phyloP scores from a whole-genome alignment of 768 basidiomycete species.

The Suillus cothurnatus region DNA sequence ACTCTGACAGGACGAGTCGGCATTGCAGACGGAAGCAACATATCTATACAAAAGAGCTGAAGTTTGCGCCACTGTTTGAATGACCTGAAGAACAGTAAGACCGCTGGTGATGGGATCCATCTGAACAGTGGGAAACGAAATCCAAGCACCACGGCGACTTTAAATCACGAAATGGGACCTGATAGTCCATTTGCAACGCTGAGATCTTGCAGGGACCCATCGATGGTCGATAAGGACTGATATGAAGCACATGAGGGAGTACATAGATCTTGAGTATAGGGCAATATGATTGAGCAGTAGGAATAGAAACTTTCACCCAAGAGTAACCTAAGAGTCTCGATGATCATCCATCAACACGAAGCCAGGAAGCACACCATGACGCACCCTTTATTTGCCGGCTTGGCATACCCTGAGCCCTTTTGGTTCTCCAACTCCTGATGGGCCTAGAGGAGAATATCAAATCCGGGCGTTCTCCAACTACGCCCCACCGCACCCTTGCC shows the following conservation, averaged over 20 bases:
- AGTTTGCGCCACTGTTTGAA: neutral
- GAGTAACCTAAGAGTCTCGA: too few relatives aligned
- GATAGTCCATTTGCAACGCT: neutral
- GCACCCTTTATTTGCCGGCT: too few relatives aligned
- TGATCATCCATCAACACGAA: too few relatives aligned
- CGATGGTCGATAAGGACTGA: neutral
- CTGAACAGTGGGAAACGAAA: neutral
- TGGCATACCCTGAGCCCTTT: too few relatives aligned
- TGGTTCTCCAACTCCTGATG: too few relatives aligned
- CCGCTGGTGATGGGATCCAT: conserved; percentile 7
- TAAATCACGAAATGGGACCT: neutral
- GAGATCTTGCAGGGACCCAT: neutral
- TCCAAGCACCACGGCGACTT: neutral
- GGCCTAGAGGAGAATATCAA: too few relatives aligned
- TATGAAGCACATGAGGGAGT: too few relatives aligned
- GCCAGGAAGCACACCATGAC: too few relatives aligned
- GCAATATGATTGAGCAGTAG: too few relatives aligned
- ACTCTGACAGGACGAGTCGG: too few relatives aligned
- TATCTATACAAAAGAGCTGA: neutral
- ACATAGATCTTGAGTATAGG: too few relatives aligned
- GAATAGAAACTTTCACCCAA: too few relatives aligned
- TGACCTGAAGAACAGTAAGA: neutral
- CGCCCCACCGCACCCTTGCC: neutral
- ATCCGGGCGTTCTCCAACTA: neutral
- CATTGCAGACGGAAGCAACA: conserved; percentile 1